phyloP scores from a whole-genome alignment of 2,329 filamentous ascomycete species.

The Xylogone sp. region DNA sequence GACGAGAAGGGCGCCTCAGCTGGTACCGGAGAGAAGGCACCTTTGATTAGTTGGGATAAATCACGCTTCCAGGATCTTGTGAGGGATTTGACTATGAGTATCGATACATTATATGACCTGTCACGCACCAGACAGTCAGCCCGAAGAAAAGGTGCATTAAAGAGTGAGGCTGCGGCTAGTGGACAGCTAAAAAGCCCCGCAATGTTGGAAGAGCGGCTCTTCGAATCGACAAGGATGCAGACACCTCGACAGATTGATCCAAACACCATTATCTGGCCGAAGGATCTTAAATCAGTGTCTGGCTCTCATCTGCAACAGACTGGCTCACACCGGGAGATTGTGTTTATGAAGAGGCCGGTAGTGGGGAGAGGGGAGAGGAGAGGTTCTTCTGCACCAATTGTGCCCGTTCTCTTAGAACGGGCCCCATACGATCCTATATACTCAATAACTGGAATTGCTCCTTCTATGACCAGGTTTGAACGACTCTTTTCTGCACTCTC shows the following conservation, averaged over 20 bases:
- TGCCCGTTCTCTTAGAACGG: constrained; percentile 67
- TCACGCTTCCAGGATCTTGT: constrained; percentile 72
- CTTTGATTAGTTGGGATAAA: constrained; percentile 63
- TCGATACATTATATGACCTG: constrained; percentile 76
- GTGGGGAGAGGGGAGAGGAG: constrained; percentile 16
- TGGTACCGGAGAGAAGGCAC: constrained; percentile 46
- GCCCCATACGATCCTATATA: constrained; percentile 61
- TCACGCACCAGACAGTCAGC: constrained; percentile 57
- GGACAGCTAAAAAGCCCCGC: constrained; percentile 20
- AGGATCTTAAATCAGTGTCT: constrained; percentile 23
- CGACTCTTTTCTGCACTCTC: constrained; percentile 54
- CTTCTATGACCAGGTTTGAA: constrained; percentile 61
- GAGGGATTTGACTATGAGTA: constrained; percentile 69
- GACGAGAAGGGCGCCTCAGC: constrained; percentile 16
- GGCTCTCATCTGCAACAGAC: constrained; percentile 20
- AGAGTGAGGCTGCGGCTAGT: constrained; percentile 14
- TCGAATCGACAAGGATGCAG: constrained; percentile 57
- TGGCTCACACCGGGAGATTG: constrained; percentile 31
- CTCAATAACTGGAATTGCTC: constrained; percentile 58
- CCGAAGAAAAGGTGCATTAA: constrained; percentile 13
- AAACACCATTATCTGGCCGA: constrained; percentile 42
- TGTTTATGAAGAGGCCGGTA: constrained; percentile 26
- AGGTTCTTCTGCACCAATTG: constrained; percentile 15
- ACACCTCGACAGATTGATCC: constrained; percentile 59
- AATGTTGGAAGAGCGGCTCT: constrained; percentile 31